A percentile compares a stretch with the other conserved stretches of the same genome.
phyloP scores from a whole-genome alignment of 768 basidiomycete genomes.

The Leccinum subtestaceum region DNA sequence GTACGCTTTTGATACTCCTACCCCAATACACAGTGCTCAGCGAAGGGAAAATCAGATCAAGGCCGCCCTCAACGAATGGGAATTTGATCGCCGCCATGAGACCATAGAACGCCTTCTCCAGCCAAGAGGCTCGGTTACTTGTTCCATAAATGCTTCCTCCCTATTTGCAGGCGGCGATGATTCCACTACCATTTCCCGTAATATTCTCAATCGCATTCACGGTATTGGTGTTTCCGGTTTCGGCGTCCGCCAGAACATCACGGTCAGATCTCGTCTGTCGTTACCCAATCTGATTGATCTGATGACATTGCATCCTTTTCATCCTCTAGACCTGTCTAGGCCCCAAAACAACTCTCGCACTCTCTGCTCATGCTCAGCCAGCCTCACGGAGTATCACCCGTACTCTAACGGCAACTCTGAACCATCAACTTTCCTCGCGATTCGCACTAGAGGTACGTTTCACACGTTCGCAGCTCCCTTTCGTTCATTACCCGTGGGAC shows the following conservation, averaged over 20 bases:
- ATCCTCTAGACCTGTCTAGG: slow-evolving; percentile 45
- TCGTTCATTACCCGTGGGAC: slow-evolving; percentile 6
- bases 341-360: slow-evolving; percentile 41
- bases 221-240: slow-evolving; percentile 36
- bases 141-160: slow-evolving; percentile 49
- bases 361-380: slow-evolving; percentile 39
- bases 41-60: slow-evolving; percentile 43
- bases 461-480: slow-evolving; percentile 18
- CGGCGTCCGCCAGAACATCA: slow-evolving; percentile 42
- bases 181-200: slow-evolving; percentile 24
- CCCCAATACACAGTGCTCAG: slow-evolving; percentile 20
- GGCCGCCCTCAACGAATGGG: slow-evolving; percentile 39
- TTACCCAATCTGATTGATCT: slow-evolving; percentile 18
- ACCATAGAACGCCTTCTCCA: slow-evolving; percentile 40
- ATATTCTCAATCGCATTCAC: slow-evolving; percentile 34
- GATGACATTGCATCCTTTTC: slow-evolving; percentile 19
- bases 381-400: slow-evolving; percentile 28
- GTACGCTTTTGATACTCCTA: slow-evolving; percentile 34
- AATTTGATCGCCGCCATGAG: slow-evolving; percentile 37
- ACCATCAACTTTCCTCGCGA: slow-evolving; percentile 74
- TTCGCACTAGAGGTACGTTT: slow-evolving; percentile 43
- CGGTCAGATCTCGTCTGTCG: slow-evolving; percentile 35
- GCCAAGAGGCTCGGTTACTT: slow-evolving; percentile 44
- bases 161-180: slow-evolving; percentile 40
- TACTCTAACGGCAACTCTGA: slow-evolving; percentile 65